These are phyloP conservation scores for Clonostachys chloroleuca DNA, from an alignment of 2,329 filamentous ascomycete genomes.

Conservation along the genomic window DNA sequence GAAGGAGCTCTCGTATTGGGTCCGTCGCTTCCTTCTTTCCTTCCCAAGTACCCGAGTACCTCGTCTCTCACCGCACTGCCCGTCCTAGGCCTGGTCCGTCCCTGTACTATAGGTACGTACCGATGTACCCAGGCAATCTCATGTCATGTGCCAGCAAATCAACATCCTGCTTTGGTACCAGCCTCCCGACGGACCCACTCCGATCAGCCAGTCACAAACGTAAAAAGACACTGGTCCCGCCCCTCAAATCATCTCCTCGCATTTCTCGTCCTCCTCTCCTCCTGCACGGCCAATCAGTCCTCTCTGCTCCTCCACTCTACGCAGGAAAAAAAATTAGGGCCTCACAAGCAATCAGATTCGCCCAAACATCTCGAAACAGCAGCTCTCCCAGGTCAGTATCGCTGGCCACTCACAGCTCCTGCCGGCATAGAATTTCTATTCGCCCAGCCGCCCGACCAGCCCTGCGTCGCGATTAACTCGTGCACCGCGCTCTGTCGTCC, in stretches of 20 bases:
- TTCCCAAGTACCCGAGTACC: no score
- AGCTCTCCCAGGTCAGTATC: background rate
- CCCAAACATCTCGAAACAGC: background rate
- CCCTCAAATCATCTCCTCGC: conserved; percentile 48
- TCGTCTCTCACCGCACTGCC: no score
- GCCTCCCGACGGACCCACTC: conserved; percentile 23
- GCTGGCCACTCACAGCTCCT: conserved; percentile 7
- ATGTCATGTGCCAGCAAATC: conserved; percentile 22
- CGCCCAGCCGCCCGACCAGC: background rate
- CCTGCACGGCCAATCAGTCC: conserved; percentile 44
- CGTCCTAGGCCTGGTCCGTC: no score
- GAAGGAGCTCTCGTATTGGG: no score
- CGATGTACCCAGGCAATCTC: conserved; percentile 6
- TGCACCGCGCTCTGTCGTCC: conserved; percentile 1
- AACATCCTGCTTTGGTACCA: conserved; percentile 14
- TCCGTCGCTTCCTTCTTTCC: no score
- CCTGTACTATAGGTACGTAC: background rate
- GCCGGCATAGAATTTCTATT: conserved; percentile 2
- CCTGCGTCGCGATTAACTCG: background rate
- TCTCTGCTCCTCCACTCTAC: conserved; percentile 29
- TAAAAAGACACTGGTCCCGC: conserved; percentile 35
- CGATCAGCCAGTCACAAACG: conserved; percentile 45
- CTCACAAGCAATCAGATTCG: conserved; percentile 6
- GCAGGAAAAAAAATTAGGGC: conserved; percentile 6
- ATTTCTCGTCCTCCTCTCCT: conserved; percentile 38